phyloP scores from a whole-genome alignment of 1,284 basidiomycete genomes.

The Leccinum pallidistipes region DNA sequence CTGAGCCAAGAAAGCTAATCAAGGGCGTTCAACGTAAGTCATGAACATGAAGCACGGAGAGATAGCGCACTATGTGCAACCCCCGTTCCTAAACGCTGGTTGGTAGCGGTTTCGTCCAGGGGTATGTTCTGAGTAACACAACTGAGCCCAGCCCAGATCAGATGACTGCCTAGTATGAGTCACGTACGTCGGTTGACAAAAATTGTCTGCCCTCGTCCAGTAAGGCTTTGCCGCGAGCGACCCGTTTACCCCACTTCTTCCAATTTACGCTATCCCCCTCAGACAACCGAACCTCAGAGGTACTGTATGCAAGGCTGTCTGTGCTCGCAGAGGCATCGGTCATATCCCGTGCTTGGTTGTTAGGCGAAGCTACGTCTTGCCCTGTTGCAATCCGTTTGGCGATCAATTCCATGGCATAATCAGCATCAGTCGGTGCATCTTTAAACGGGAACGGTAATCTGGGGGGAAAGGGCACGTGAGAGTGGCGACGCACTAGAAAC shows the following conservation, averaged over 20 bases:
- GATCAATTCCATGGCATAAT: slow-evolving; percentile 69
- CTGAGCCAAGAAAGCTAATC: slow-evolving; percentile 61
- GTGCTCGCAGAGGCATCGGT: slow-evolving; percentile 13
- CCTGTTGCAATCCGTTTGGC: slow-evolving; percentile 58
- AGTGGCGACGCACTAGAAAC: neutral
- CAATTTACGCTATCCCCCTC: slow-evolving; percentile 40
- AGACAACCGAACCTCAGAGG: slow-evolving; percentile 6
- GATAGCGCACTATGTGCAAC: slow-evolving; percentile 42
- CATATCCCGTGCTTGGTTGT: slow-evolving; percentile 2
- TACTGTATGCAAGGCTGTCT: slow-evolving; percentile 5
- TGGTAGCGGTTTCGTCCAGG: neutral
- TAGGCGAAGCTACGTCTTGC: slow-evolving; percentile 36
- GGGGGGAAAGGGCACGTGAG: slow-evolving; percentile 6
- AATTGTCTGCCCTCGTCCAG: slow-evolving; percentile 44
- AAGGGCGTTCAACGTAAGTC: neutral
- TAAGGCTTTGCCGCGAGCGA: slow-evolving; percentile 46
- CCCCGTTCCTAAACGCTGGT: slow-evolving; percentile 7
- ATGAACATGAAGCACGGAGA: slow-evolving; percentile 1
- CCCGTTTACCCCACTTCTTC: slow-evolving; percentile 54
- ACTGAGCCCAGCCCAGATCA: slow-evolving; percentile 5
- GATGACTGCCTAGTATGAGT: neutral
- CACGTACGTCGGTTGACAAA: slow-evolving; percentile 39
- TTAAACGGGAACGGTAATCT: slow-evolving; percentile 50
- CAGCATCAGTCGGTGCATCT: slow-evolving; percentile 62
- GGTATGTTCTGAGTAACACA: neutral